These are phyloP conservation scores for Pseudofabraea citricarpa DNA, from an alignment of 2,329 filamentous ascomycete species.

Conservation along the genomic window DNA sequence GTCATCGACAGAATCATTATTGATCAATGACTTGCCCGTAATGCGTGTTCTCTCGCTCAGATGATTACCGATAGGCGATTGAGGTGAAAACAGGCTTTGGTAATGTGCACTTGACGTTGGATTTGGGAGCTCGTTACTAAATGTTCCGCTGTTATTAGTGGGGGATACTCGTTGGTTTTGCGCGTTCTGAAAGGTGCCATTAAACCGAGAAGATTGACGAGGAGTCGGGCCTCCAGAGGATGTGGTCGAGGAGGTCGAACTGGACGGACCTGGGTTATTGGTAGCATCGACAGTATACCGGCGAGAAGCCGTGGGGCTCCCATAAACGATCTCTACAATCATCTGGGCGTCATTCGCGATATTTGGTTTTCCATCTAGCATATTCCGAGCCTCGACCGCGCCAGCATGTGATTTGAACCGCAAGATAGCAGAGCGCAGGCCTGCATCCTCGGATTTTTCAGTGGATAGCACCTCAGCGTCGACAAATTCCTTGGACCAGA, in stretches of 20 bases:
- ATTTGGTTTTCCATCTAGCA: conserved; percentile 51
- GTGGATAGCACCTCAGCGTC: conserved; percentile 45
- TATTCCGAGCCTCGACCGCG: conserved; percentile 51
- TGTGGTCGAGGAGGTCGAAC: conserved; percentile 36
- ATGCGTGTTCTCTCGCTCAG: conserved; percentile 56
- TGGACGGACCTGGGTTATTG: conserved; percentile 34
- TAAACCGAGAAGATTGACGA: conserved; percentile 43
- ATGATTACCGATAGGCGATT: conserved; percentile 68
- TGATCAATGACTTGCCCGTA: conserved; percentile 69
- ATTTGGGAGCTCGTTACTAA: conserved; percentile 55
- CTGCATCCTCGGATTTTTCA: conserved; percentile 44
- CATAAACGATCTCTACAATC: conserved; percentile 52
- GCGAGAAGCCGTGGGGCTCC: conserved; percentile 30
- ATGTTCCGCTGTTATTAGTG: conserved; percentile 49
- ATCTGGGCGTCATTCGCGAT: conserved; percentile 45
- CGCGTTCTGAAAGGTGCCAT: conserved; percentile 49
- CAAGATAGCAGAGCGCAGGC: conserved; percentile 47
- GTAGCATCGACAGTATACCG: conserved; percentile 49
- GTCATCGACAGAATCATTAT: conserved; percentile 60
- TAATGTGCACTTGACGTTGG: conserved; percentile 49
- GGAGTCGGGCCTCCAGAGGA: conserved; percentile 26
- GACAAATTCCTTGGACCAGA: conserved; percentile 52
- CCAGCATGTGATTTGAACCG: conserved; percentile 48
- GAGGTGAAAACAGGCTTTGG: conserved; percentile 65
- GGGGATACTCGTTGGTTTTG: conserved; percentile 37